phyloP scores from a whole-genome alignment of 139 green algal species.

The Tetraselmis striata region DNA sequence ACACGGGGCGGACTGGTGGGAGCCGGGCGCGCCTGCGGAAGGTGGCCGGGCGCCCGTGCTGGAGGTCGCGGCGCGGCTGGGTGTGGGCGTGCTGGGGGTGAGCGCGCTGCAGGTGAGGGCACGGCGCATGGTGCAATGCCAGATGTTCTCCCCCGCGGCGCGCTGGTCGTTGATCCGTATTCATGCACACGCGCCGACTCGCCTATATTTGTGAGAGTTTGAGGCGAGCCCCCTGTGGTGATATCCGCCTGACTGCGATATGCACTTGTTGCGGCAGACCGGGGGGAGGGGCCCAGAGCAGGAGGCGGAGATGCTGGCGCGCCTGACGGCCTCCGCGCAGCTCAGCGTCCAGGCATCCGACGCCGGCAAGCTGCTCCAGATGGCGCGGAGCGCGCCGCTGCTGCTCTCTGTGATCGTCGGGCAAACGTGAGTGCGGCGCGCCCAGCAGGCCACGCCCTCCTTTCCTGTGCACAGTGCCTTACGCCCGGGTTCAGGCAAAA shows the following conservation, averaged over 20 bases:
- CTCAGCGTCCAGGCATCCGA: slow-evolving; percentile 16
- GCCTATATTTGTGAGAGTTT: too few relatives aligned
- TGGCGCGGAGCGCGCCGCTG: slow-evolving; percentile 38
- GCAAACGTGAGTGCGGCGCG: not conserved
- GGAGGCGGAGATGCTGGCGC: slow-evolving; percentile 27
- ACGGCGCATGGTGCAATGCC: too few relatives aligned
- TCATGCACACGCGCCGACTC: too few relatives aligned
- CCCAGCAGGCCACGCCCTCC: too few relatives aligned
- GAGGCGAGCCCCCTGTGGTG: too few relatives aligned
- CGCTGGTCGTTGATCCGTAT: too few relatives aligned
- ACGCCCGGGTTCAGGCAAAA: too few relatives aligned
- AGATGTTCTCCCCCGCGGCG: too few relatives aligned
- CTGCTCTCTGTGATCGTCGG: not conserved
- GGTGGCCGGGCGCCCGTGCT: slow-evolving; percentile 18
- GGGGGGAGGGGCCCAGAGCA: not conserved
- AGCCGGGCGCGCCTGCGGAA: not conserved
- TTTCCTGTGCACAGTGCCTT: too few relatives aligned
- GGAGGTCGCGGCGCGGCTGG: slow-evolving; percentile 36
- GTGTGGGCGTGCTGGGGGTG: slow-evolving; percentile 31
- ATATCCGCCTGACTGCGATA: too few relatives aligned
- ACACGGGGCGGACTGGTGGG: not conserved
- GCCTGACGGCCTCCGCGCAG: slow-evolving; percentile 9
- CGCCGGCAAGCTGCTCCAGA: slow-evolving; percentile 49
- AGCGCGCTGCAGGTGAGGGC: slow-evolving; percentile 27
- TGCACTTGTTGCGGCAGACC: too few relatives aligned